Evolutionary conservation across 1,284 basidiomycete genomes (phyloP).

Genomic region (Xerocomus nothofagi): DNA sequence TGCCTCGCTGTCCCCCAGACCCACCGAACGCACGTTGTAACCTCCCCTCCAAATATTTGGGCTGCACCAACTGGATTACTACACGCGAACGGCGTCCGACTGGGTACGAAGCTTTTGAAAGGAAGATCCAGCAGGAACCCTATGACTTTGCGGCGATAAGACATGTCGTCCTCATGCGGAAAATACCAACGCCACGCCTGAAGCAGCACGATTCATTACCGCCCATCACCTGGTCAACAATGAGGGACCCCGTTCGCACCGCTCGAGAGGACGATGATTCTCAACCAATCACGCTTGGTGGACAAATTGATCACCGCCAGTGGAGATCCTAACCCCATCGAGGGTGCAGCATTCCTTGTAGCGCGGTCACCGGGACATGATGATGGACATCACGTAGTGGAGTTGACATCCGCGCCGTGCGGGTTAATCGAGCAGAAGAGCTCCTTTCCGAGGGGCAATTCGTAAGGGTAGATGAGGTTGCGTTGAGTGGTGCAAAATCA

Average conservation of each 20-base stretch:
- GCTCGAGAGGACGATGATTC: constrained; percentile 1
- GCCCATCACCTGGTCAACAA: constrained; percentile 9
- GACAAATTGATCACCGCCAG: neutral
- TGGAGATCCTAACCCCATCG: neutral
- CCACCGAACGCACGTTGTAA: constrained; percentile 13
- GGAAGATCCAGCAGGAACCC: constrained; percentile 1
- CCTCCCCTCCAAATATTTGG: neutral
- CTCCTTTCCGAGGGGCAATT: constrained; percentile 9
- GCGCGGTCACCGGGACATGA: neutral
- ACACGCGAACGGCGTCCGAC: constrained; percentile 8
- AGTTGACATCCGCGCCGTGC: constrained; percentile 7
- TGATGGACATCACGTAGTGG: constrained; percentile 11
- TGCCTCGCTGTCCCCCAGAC: neutral
- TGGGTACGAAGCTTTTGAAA: neutral
- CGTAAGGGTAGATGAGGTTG: neutral
- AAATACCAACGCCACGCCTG: neutral
- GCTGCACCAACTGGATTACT: neutral
- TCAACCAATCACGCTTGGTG: neutral
- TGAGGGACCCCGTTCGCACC: constrained; percentile 10
- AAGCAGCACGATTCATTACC: constrained; percentile 25
- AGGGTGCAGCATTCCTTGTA: constrained; percentile 13
- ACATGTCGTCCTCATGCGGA: constrained; percentile 1
- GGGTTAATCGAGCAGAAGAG: constrained; percentile 10
- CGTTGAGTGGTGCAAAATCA: neutral
- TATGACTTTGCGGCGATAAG: constrained; percentile 10